Conservation (phyloP, 257 asterid species). For the Solanum tarijense region DNA sequence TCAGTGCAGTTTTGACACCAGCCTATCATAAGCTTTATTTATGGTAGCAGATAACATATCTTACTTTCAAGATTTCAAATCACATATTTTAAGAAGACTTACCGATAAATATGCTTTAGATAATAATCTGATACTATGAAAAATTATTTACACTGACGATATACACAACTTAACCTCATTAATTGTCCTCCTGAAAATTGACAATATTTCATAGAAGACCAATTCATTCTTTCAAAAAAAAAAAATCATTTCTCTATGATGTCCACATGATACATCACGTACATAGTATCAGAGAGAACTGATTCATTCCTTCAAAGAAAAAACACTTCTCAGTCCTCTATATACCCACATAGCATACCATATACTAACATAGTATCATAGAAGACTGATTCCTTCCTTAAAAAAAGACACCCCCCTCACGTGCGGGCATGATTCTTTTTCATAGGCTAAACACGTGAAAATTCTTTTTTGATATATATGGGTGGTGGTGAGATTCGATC, state of each 20-base stretch:
- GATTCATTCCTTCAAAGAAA: neutral
- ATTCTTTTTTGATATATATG: too few relatives aligned
- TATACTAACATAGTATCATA: neutral
- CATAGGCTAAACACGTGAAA: neutral
- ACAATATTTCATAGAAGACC: neutral
- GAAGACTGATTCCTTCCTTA: neutral
- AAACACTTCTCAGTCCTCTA: neutral
- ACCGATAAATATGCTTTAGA: too few relatives aligned
- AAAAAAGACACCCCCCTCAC: neutral
- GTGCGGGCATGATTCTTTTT: neutral
- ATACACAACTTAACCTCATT: neutral
- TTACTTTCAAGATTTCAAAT: too few relatives aligned
- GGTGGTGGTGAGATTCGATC: neutral
- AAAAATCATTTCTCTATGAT: neutral
- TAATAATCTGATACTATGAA: too few relatives aligned
- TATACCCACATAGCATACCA: neutral
- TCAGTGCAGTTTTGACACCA: neutral
- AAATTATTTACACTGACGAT: too few relatives aligned
- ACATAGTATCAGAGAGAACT: neutral
- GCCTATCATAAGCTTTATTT: neutral
- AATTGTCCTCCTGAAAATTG: neutral
- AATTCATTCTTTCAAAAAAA: neutral
- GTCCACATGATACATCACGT: neutral
- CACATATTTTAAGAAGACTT: neutral
- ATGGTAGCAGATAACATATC: neutral